phyloP scores from a whole-genome alignment of 768 basidiomycete genomes.

The Grammothele lineata region DNA sequence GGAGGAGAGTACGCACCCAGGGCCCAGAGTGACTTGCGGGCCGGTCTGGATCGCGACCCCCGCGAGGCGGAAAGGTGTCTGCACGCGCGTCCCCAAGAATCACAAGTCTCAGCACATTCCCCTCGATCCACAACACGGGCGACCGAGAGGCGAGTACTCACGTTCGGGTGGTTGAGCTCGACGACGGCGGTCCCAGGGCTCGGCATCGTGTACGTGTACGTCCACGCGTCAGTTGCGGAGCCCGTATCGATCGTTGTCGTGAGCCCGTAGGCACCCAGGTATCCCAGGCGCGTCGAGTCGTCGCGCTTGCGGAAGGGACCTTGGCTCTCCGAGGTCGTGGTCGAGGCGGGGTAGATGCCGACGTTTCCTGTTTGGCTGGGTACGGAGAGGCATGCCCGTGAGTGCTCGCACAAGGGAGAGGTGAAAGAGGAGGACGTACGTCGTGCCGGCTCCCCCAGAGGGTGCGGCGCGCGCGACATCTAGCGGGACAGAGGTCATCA shows the following conservation, averaged over 20 bases:
- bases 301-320: no score
- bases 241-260: not conserved
- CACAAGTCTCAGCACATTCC: not conserved
- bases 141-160: not conserved
- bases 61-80: slow-evolving; percentile 7
- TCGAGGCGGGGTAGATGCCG: slow-evolving; percentile 12
- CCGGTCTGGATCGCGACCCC: slow-evolving; percentile 15
- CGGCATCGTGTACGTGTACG: slow-evolving; percentile 14
- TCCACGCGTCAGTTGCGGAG: not conserved
- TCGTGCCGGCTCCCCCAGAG: slow-evolving; percentile 6
- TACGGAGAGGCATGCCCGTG: no score
- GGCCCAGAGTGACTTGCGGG: slow-evolving; percentile 14
- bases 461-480: slow-evolving; percentile 9
- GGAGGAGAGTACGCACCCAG: slow-evolving; percentile 4
- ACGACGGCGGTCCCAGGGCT: not conserved
- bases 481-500: not conserved
- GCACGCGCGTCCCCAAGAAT: not conserved
- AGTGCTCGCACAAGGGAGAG: not conserved
- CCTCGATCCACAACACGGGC: not conserved
- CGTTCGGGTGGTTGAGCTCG: slow-evolving; percentile 10
- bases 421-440: slow-evolving; percentile 4
- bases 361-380: slow-evolving; percentile 11
- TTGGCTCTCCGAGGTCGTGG: no score
- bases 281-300: slow-evolving; percentile 3
- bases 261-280: slow-evolving; percentile 14